Base-by-base conservation (phyloP, 176 grass and related monocot genomes). In the Oryza meyeriana region DNA sequence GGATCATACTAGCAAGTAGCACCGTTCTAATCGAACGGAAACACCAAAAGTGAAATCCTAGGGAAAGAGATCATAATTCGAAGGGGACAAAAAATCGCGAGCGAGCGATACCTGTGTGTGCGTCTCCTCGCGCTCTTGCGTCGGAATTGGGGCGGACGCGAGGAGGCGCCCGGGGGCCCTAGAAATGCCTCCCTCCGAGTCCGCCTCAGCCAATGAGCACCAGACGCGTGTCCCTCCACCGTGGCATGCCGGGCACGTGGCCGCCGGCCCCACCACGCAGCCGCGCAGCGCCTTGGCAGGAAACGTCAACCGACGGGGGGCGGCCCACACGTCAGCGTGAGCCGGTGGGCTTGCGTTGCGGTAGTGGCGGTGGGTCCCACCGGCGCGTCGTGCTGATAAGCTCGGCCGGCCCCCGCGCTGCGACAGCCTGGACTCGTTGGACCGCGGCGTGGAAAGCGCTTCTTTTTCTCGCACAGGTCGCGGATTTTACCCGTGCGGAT, bases 391-490 rank as follows among this genome's bases (percentile, higher is more conserved):
- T 76, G 32, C 4, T 32, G 82, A 81, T 81, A 81, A 89, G 87
- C 87, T 71, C 82, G 70, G 59, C 48, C 36, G 78, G 32, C 81
- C 57, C 48, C 36, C 83, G 32, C 81, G 44, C 81, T 4, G 35
- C 44, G 78, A 67, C 83, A 86, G 78, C 59, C 88, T 86, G 73
- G 78, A 88, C 0, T 17, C 61, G 61, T 7, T 85, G 64, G 82
- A 85, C 83, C 2, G 80, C 42, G 50, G 76, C 25, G 30, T 20
- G 18, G 6, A 22, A 62, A 6, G 3, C 34, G 7, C 25, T 27
- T 24, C 12, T 3, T 13, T 0, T 50, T 55, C 8, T 61, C 3
- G 28, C 17, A 65, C 84, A 11, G 10, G 30, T 10, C 24, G 24
- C 1, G 6, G 4, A 1, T 17, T 59, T 24, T 7, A 52, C 45